A percentile compares a stretch with the other conserved stretches of the same genome.
Conservation (phyloP, 345 rosid genomes). For the Citrus cavaleriei region DNA sequence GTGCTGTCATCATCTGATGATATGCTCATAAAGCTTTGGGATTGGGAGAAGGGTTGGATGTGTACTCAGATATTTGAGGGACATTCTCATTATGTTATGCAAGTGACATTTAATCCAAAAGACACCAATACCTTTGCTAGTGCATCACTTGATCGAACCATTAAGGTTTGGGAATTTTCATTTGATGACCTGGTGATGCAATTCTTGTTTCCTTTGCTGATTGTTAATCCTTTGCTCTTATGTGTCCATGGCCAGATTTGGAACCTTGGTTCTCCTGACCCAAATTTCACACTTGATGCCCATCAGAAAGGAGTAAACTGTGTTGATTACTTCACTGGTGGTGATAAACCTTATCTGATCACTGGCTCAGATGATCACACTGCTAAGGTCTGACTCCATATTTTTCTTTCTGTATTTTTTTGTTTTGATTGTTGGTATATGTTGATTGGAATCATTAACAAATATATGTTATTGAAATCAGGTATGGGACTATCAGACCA, state of each 20-base stretch:
- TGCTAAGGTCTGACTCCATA: slow-evolving; percentile 59
- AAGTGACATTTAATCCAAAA: slow-evolving; percentile 93
- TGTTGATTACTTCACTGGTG: slow-evolving; percentile 92
- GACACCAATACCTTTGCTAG: slow-evolving; percentile 97
- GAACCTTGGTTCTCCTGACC: slow-evolving; percentile 96
- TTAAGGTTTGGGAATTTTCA: slow-evolving; percentile 50
- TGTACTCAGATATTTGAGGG: slow-evolving; percentile 97
- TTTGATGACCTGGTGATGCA: neutral
- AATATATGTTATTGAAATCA: slow-evolving; percentile 22
- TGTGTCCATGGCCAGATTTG: slow-evolving; percentile 55
- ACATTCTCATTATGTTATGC: slow-evolving; percentile 99
- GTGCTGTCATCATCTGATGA: slow-evolving; percentile 98
- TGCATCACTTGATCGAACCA: slow-evolving; percentile 96
- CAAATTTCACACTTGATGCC: slow-evolving; percentile 91
- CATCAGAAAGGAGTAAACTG: slow-evolving; percentile 95
- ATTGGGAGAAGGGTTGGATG: slow-evolving; percentile 99
- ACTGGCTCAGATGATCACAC: slow-evolving; percentile 96
- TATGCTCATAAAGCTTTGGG: slow-evolving; percentile 99
- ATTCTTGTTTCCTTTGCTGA: slow-evolving; percentile 2
- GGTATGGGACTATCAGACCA: slow-evolving; percentile 98
- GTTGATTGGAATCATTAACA: slow-evolving; percentile 16
- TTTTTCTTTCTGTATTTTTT: neutral
- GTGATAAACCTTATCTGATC: slow-evolving; percentile 88
- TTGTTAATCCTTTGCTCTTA: slow-evolving; percentile 12
- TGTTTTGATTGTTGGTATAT: slow-evolving; percentile 7